These are phyloP conservation scores for Pseudohyphozyma bogoriensis DNA, from an alignment of 768 basidiomycete species.

Conservation along the genomic window DNA sequence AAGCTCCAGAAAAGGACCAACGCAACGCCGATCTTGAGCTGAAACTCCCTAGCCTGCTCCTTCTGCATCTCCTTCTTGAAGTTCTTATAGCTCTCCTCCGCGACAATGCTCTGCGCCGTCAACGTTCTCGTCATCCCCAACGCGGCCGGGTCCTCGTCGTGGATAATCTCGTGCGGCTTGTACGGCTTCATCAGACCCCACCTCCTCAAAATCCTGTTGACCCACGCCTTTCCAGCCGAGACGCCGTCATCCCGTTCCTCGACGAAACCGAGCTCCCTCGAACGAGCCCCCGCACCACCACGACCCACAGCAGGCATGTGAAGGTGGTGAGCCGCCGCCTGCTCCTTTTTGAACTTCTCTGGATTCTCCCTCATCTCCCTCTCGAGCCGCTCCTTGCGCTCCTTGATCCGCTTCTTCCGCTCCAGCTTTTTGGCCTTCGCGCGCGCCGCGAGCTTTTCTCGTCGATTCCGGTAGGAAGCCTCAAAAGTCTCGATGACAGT, in stretches of 20 bases:
- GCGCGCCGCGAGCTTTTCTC: constrained; percentile 34
- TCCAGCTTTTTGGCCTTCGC: constrained; percentile 14
- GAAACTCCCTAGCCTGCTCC: constrained; percentile 47
- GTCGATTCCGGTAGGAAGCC: constrained; percentile 42
- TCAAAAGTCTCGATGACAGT: constrained; percentile 51
- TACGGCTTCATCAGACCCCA: not conserved
- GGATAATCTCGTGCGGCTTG: not conserved
- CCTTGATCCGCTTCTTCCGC: constrained; percentile 6
- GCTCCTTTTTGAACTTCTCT: not conserved
- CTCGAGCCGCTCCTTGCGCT: not conserved
- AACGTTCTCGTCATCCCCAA: not conserved
- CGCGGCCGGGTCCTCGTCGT: not conserved
- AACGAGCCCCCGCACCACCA: not conserved
- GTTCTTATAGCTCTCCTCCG: constrained; percentile 30
- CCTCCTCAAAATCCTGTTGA: not conserved
- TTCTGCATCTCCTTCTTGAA: constrained; percentile 34
- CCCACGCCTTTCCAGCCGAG: not conserved
- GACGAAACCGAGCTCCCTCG: constrained; percentile 19
- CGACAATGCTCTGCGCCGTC: not conserved
- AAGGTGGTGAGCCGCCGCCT: not conserved
- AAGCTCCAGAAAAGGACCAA: constrained; percentile 59
- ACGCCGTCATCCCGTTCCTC: constrained; percentile 1
- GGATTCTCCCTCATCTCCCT: not conserved
- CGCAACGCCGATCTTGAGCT: constrained; percentile 49
- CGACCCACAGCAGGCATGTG: no score